phyloP scores from a whole-genome alignment of 805 yeast species.

The Yamadazyma philogaea region DNA sequence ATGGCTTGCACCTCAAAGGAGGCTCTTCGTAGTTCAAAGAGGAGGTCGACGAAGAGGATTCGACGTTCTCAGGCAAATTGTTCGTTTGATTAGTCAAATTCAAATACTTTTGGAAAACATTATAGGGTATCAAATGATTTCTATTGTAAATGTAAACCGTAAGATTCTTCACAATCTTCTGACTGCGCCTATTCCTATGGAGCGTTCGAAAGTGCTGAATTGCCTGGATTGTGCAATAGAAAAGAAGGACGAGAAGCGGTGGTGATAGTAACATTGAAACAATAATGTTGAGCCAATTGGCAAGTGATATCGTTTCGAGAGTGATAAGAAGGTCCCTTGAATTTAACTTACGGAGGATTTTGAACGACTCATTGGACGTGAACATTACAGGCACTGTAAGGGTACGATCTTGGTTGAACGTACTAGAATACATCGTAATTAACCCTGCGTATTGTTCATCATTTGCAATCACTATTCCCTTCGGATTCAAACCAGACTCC shows the following conservation, averaged over 20 bases:
- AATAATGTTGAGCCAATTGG: slow-evolving; percentile 37
- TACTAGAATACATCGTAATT: slow-evolving; percentile 53
- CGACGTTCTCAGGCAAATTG: slow-evolving; percentile 3
- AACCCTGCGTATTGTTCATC: slow-evolving; percentile 45
- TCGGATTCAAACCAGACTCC: slow-evolving; percentile 34
- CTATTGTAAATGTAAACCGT: slow-evolving; percentile 38
- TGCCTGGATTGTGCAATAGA: slow-evolving; percentile 30
- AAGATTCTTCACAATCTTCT: slow-evolving; percentile 30
- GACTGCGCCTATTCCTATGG: slow-evolving; percentile 26
- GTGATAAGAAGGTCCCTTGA: slow-evolving; percentile 14
- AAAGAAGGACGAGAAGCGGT: slow-evolving; percentile 34
- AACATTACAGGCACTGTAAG: slow-evolving; percentile 51
- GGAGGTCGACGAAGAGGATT: slow-evolving; percentile 7
- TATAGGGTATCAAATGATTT: slow-evolving; percentile 31
- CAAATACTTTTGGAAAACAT: slow-evolving; percentile 28
- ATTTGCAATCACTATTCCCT: slow-evolving; percentile 56
- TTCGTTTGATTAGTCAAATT: slow-evolving; percentile 29
- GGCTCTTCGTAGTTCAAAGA: neutral
- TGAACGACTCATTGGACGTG: slow-evolving; percentile 44
- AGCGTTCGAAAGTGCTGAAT: slow-evolving; percentile 27
- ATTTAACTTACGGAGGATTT: slow-evolving; percentile 10
- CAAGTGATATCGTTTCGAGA: slow-evolving; percentile 33
- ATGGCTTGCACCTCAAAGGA: slow-evolving; percentile 9
- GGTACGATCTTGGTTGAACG: slow-evolving; percentile 38
- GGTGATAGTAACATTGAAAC: slow-evolving; percentile 43